Evolutionary conservation across 495 filamentous ascomycete species (phyloP), one percentile per base, ranked within the genome.

Genomic region (Xylaria venustula): DNA sequence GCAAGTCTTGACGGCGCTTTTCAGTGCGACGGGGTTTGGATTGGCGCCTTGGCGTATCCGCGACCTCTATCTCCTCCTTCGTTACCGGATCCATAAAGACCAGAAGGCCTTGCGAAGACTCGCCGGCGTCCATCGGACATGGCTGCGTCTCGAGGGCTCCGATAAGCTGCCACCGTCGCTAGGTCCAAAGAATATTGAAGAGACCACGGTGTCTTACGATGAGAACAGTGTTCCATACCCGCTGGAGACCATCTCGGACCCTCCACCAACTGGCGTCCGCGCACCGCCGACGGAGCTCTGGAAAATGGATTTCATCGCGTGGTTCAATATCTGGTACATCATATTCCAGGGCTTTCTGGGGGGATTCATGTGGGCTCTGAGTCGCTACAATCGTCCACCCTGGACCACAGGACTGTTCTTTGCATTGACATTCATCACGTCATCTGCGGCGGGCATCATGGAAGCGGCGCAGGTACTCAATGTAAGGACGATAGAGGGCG

Each of bases 11-110:
- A 96, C 88, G 63, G 89, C 79, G 0, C 83, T 95, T 0, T 95
- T 96, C 81, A 93, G 91, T 76, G 86, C 95, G 3, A 91, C 91
- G 3, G 90, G 88, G 4, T 92, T 93, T 62, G 91, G 92, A 0
- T 81, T 94, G 7, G 87, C 88, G 4, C 91, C 92, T 0, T 96
- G 92, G 92, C 80, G 91, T 15, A 88, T 94, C 66, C 81, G 91
- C 1, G 92, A 96, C 67, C 74, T 88, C 12, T 96, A 85, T 65
- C 88, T 83, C 64, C 77, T 90, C 28, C 67, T 89, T 3, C 72
- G 77, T 60, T 94, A 84, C 75, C 82, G 90, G 1, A 47, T 88
- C 2, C 59, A 67, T 15, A 74, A 77, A 12, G 78, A 84, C 1
- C 66, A 78, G n/a, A 68, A 76, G 7, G 88, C 81, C 17, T 70